Evolutionary conservation across 345 rosid genomes (phyloP).

Genomic region (Tarenaya hassleriana): DNA sequence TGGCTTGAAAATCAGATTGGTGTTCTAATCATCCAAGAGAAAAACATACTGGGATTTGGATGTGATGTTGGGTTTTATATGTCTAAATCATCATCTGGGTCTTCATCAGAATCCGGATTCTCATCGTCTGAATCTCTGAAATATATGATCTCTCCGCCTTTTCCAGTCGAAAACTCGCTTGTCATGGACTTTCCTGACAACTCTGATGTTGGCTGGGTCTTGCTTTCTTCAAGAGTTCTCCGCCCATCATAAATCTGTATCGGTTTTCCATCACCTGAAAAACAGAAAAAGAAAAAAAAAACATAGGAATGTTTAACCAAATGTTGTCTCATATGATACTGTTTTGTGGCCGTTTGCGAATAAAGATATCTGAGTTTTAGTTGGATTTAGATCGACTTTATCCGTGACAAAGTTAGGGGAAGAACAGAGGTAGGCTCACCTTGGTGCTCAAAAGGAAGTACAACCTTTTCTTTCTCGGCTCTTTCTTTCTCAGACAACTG

Average conservation of each 20-base stretch:
- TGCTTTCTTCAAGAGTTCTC: conserved; percentile 40
- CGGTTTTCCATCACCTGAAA: conserved; percentile 61
- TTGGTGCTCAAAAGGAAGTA: conserved; percentile 98
- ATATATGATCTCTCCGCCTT: conserved; percentile 70
- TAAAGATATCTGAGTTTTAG: no score
- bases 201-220: conserved; percentile 29
- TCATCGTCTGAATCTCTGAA: conserved; percentile 94
- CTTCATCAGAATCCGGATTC: conserved; percentile 91
- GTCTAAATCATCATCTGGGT: conserved; percentile 95
- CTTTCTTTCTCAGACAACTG: conserved; percentile 75
- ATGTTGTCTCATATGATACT: no score
- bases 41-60: no score
- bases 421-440: conserved; percentile 33
- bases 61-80: conserved; percentile 34
- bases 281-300: conserved; percentile 8
- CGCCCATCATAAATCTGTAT: conserved; percentile 79
- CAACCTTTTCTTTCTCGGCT: conserved; percentile 66
- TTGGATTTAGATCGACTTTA: conserved; percentile 4
- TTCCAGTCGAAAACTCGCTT: conserved; percentile 29
- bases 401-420: no score
- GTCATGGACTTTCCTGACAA: conserved; percentile 28
- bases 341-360: no score
- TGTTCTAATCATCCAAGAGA: conserved; percentile 81
- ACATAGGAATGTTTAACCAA: no score
- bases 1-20: no score